Evolutionary conservation across 2,329 filamentous ascomycete genomes (phyloP).

Genomic region (Trichoderma sp.): DNA sequence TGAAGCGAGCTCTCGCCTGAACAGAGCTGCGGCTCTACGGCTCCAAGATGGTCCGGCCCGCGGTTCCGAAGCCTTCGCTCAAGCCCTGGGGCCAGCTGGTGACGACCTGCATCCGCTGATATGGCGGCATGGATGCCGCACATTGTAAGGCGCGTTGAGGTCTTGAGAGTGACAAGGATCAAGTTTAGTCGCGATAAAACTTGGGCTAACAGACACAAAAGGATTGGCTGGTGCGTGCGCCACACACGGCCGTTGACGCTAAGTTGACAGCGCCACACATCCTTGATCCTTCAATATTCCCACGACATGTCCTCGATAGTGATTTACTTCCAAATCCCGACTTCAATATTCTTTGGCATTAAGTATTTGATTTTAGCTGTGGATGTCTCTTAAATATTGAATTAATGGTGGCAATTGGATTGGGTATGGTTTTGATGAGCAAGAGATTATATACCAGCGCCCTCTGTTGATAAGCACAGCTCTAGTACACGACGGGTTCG

Average conservation of each 20-base stretch:
- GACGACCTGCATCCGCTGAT: slow-evolving; percentile 32
- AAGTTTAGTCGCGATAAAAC: not conserved
- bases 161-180: not conserved
- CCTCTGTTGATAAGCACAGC: not conserved
- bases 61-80: slow-evolving; percentile 49
- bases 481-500: too few relatives aligned
- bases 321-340: not conserved
- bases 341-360: not conserved
- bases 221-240: not conserved
- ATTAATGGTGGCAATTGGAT: not conserved
- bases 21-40: slow-evolving; percentile 33
- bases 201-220: not conserved
- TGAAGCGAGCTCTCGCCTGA: slow-evolving; percentile 32
- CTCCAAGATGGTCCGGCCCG: slow-evolving; percentile 58
- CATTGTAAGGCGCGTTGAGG: slow-evolving; percentile 39
- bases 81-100: slow-evolving; percentile 36
- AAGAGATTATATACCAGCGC: not conserved
- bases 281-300: not conserved
- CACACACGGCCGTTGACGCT: not conserved
- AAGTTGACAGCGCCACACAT: not conserved
- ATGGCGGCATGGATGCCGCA: slow-evolving; percentile 60
- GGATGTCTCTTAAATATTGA: not conserved
- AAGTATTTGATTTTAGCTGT: not conserved
- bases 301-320: not conserved
- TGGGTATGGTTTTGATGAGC: not conserved